Evolutionary conservation across 768 basidiomycete species (phyloP), one percentile per base, ranked within the genome.

Genomic region (Aureoboletus auriporus): DNA sequence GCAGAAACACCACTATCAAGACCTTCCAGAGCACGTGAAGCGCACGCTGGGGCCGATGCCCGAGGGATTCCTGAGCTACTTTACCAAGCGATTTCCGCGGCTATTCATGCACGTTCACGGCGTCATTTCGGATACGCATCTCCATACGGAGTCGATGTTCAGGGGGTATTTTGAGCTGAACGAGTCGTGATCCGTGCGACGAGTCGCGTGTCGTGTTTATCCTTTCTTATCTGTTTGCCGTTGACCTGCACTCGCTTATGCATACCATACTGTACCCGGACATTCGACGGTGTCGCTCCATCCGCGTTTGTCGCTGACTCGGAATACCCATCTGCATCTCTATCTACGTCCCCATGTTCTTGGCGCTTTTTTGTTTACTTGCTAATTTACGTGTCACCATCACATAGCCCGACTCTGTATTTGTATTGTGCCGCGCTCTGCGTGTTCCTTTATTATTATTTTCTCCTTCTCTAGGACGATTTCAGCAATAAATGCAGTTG

Each of bases 1-100:
- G 17, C 58, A 94, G 93, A 95, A 93, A 88, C 88, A 97, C 54
- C 94, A 97, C 63, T 96, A 95, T 62, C 95, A 97, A 70, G 96
- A 99, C 68, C 71, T 99, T 10, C 95, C 95, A 2, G 91, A 93
- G 54, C 82, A 86, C 56, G 90, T 92, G 45, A 93, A 90, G 62
- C 81, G 86, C 36, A 83, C 89, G 68, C 75, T 98, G 9, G 94
- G 95, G 5, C 75, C 87, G 11, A 86, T 98, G 76, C 96, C 96
- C 0, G 85, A 87, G 52, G 95, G 95, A 10, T 98, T 89, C 74
- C 69, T 99, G 45, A 71, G 77, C 1, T 99, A 98, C 68, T 99
- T 98, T 64, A 97, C 95, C 3, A 77, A 82, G 28, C 83, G 93
- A n/a, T 98, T 87, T 71, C 96, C 96, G 12, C 74, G 71, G 13